Conservation (phyloP, 305 asterid genomes). For the Solanum hybrid region DNA sequence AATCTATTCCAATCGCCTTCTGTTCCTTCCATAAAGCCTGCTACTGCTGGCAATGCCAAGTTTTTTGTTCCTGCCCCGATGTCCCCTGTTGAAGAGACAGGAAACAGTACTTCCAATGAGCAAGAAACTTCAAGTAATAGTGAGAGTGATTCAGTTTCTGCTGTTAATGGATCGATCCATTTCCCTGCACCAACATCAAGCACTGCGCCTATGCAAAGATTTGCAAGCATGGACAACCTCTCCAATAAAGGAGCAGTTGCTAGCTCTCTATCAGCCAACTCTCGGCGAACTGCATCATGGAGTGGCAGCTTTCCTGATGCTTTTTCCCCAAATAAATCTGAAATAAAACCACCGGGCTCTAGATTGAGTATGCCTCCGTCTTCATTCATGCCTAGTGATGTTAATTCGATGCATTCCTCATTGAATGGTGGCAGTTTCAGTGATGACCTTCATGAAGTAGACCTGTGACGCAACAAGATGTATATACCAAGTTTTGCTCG, state of each 20-base stretch:
- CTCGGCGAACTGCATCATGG: slow-evolving; percentile 73
- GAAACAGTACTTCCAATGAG: slow-evolving; percentile 14
- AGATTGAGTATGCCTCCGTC: slow-evolving; percentile 33
- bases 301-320: slow-evolving; percentile 49
- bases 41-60: slow-evolving; percentile 35
- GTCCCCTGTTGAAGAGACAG: slow-evolving; percentile 28
- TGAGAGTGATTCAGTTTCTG: slow-evolving; percentile 33
- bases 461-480: slow-evolving; percentile 16
- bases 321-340: slow-evolving; percentile 16
- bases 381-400: slow-evolving; percentile 18
- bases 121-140: slow-evolving; percentile 3
- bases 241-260: slow-evolving; percentile 21
- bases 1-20: slow-evolving; percentile 62
- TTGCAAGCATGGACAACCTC: slow-evolving; percentile 62
- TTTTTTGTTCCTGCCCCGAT: slow-evolving; percentile 73
- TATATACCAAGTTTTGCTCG: slow-evolving; percentile 27
- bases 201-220: slow-evolving; percentile 40
- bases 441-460: slow-evolving; percentile 16
- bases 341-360: slow-evolving; percentile 40
- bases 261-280: slow-evolving; percentile 23
- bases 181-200: slow-evolving; percentile 18
- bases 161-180: slow-evolving; percentile 25
- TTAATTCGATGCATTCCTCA: slow-evolving; percentile 22
- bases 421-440: slow-evolving; percentile 26
- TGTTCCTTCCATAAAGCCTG: slow-evolving; percentile 47